Evolutionary conservation across 2,329 filamentous ascomycete species (phyloP).

Genomic region (Botryotinia narcissicola): DNA sequence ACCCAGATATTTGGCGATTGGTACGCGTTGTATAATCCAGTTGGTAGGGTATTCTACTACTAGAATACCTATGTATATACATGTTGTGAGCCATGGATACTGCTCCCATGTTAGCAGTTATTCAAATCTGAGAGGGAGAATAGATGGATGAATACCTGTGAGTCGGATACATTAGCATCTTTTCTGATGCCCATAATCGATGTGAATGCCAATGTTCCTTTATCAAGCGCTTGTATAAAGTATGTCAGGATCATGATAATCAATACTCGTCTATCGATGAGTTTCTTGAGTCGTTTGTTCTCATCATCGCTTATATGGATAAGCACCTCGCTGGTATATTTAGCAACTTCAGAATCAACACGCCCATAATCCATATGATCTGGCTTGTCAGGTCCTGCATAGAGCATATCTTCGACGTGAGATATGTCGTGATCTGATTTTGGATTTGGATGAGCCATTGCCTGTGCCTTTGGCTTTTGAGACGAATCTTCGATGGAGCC

Average conservation of each 20-base stretch:
- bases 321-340: slow-evolving; percentile 58
- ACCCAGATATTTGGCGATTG: slow-evolving; percentile 15
- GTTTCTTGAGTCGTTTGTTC: slow-evolving; percentile 57
- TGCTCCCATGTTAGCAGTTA: slow-evolving; percentile 33
- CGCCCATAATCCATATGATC: slow-evolving; percentile 56
- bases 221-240: slow-evolving; percentile 43
- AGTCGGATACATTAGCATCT: slow-evolving; percentile 43
- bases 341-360: slow-evolving; percentile 68
- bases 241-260: slow-evolving; percentile 65
- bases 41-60: slow-evolving; percentile 43
- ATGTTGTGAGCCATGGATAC: slow-evolving; percentile 34
- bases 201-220: slow-evolving; percentile 35
- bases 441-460: neutral
- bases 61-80: slow-evolving; percentile 32
- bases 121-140: slow-evolving; percentile 51
- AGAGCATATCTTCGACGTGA: neutral
- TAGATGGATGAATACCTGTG: slow-evolving; percentile 50
- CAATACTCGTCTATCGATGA: slow-evolving; percentile 67
- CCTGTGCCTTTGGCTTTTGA: neutral
- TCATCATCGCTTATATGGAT: slow-evolving; percentile 60
- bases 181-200: slow-evolving; percentile 34
- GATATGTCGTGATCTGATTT: slow-evolving; percentile 7
- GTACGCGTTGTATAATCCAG: slow-evolving; percentile 34
- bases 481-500: neutral
- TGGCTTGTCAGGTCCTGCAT: slow-evolving; percentile 34